These are phyloP conservation scores for Phytophthora tubulina DNA, from an alignment of 352 stramenopile genomes.

Conservation along the genomic window DNA sequence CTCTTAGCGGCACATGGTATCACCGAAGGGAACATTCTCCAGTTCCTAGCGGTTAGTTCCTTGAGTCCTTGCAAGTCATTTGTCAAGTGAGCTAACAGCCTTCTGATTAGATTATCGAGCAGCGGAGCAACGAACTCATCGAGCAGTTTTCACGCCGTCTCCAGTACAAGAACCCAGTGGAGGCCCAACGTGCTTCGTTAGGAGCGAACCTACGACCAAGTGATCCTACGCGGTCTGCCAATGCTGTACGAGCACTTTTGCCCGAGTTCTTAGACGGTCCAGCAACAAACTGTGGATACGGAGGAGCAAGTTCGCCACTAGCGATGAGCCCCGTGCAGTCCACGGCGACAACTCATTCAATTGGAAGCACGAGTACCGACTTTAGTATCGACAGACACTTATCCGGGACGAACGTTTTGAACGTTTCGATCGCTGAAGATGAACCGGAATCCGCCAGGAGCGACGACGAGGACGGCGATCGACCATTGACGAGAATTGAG, in stretches of 20 bases:
- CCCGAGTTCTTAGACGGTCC: slow-evolving; percentile 44
- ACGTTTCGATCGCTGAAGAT: slow-evolving; percentile 59
- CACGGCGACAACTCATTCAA: not conserved
- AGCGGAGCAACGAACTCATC: slow-evolving; percentile 82
- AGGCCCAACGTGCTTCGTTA: slow-evolving; percentile 61
- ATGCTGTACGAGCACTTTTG: slow-evolving; percentile 56
- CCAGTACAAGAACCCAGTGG: slow-evolving; percentile 73
- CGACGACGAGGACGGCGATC: slow-evolving; percentile 74
- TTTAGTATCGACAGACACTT: slow-evolving; percentile 22
- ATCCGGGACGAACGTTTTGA: slow-evolving; percentile 36
- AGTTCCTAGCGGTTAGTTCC: slow-evolving; percentile 73
- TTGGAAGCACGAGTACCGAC: slow-evolving; percentile 8
- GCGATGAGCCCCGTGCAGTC: slow-evolving; percentile 19
- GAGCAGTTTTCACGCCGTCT: slow-evolving; percentile 79
- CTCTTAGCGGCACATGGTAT: slow-evolving; percentile 79
- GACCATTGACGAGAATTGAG: slow-evolving; percentile 68
- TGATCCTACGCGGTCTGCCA: slow-evolving; percentile 67
- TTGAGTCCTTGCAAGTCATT: not conserved
- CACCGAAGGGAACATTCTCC: slow-evolving; percentile 86
- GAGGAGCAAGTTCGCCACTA: slow-evolving; percentile 17
- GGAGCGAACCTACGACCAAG: slow-evolving; percentile 74
- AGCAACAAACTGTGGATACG: slow-evolving; percentile 13
- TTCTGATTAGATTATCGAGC: slow-evolving; percentile 74
- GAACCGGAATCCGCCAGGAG: slow-evolving; percentile 50
- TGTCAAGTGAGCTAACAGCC: not conserved